Evolutionary conservation across 805 yeast species (phyloP).

Genomic region (Saccharomycopsis synnaedendra): DNA sequence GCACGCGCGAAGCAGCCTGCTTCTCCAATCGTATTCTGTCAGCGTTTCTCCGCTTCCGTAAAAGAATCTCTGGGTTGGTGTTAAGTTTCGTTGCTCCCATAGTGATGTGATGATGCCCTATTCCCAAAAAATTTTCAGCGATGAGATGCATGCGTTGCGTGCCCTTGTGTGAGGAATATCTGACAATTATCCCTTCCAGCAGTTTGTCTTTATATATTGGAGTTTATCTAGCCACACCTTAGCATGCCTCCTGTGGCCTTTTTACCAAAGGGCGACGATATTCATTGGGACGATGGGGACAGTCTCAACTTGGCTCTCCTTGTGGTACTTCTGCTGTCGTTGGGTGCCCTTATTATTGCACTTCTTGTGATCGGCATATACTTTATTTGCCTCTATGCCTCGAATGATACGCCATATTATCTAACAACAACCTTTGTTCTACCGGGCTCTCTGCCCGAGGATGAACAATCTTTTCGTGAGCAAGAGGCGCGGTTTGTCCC

Average conservation of each 20-base stretch:
- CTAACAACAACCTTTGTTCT: slow-evolving; percentile 3
- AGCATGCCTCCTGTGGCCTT: neutral
- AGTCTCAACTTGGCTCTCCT: slow-evolving; percentile 9
- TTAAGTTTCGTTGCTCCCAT: slow-evolving; percentile 31
- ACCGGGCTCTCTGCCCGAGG: neutral
- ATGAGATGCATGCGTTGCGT: neutral
- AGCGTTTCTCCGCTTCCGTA: slow-evolving; percentile 69
- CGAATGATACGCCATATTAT: neutral
- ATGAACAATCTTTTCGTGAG: slow-evolving; percentile 2
- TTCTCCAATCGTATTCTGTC: slow-evolving; percentile 64
- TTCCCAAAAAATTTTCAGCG: neutral
- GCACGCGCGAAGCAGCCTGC: slow-evolving; percentile 51
- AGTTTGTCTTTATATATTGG: too few species aligned
- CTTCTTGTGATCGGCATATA: slow-evolving; percentile 13
- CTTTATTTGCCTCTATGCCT: slow-evolving; percentile 8
- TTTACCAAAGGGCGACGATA: neutral
- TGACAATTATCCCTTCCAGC: too few species aligned
- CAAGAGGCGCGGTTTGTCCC: slow-evolving; percentile 9
- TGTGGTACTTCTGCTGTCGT: slow-evolving; percentile 6
- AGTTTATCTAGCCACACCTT: too few species aligned
- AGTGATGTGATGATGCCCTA: neutral
- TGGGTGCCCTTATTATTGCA: slow-evolving; percentile 11
- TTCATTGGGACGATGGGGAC: slow-evolving; percentile 1
- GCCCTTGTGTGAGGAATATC: too few species aligned
- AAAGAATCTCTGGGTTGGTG: slow-evolving; percentile 65